Evolutionary conservation across 306 rosid genomes (phyloP).

Genomic region (Cercis canadensis): DNA sequence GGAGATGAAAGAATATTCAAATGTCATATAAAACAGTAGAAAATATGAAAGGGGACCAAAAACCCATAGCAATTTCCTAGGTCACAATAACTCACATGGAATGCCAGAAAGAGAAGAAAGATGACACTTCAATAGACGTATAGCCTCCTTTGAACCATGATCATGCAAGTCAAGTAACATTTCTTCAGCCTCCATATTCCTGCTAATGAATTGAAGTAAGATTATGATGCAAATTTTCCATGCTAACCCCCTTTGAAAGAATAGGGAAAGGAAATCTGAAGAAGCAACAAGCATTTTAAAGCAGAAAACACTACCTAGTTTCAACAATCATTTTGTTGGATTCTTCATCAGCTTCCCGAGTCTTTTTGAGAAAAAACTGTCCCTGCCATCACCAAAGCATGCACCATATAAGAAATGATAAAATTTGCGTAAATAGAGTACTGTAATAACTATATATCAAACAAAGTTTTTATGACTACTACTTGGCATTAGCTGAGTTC

Average conservation of each 20-base stretch:
- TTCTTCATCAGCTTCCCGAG: constrained; percentile 76
- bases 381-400: constrained; percentile 59
- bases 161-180: constrained; percentile 71
- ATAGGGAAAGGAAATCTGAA: neutral
- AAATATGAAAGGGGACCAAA: constrained; percentile 14
- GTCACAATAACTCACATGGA: constrained; percentile 53
- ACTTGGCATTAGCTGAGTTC: neutral
- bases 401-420: neutral
- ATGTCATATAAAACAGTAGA: constrained; percentile 10
- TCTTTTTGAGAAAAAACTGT: constrained; percentile 55
- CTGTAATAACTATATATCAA: neutral
- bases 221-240: constrained; percentile 16
- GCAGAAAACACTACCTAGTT: constrained; percentile 54
- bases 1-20: constrained; percentile 20
- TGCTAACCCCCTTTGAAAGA: neutral
- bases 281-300: constrained; percentile 12
- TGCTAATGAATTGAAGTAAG: constrained; percentile 40
- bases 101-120: constrained; percentile 73
- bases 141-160: constrained; percentile 54
- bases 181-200: constrained; percentile 54
- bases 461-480: neutral
- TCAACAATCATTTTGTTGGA: constrained; percentile 65
- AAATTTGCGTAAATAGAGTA: constrained; percentile 21
- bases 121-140: constrained; percentile 65
- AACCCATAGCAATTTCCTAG: neutral